Conservation (phyloP, 1,284 basidiomycete genomes). For the Schizopora paradoxa region DNA sequence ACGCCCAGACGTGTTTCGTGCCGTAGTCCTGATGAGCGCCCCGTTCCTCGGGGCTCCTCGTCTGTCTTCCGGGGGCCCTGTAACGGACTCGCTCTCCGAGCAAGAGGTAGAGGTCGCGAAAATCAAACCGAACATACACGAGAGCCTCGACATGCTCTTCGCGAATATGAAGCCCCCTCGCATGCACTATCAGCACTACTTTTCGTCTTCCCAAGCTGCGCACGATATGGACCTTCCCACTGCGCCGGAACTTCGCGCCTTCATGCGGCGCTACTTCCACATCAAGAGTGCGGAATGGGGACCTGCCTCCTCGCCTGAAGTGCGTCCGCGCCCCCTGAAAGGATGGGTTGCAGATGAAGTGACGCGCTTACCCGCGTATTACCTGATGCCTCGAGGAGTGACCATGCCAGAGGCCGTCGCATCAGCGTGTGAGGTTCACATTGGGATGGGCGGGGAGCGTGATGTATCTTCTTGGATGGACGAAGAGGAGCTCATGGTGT, state of each 20-base stretch:
- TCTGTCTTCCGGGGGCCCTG: constrained; percentile 21
- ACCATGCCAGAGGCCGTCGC: constrained; percentile 48
- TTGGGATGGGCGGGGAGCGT: constrained; percentile 6
- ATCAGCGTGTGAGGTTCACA: neutral
- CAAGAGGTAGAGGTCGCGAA: constrained; percentile 3
- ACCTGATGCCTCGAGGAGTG: constrained; percentile 49
- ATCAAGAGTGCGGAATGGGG: constrained; percentile 54
- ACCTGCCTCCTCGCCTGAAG: constrained; percentile 21
- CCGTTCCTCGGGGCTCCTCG: constrained; percentile 45
- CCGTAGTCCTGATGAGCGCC: constrained; percentile 54
- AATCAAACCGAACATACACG: constrained; percentile 15
- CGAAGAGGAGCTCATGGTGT: constrained; percentile 44
- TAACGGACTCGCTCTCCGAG: constrained; percentile 15
- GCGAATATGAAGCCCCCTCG: constrained; percentile 42
- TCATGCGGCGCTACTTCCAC: constrained; percentile 54
- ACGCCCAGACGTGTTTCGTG: constrained; percentile 49
- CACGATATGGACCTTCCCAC: constrained; percentile 38
- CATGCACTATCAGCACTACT: constrained; percentile 55
- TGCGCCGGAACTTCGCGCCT: constrained; percentile 41
- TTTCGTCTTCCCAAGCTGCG: constrained; percentile 42
- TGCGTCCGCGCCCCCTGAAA: constrained; percentile 36
- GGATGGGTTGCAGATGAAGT: constrained; percentile 31
- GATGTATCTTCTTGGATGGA: constrained; percentile 39
- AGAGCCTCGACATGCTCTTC: constrained; percentile 28
- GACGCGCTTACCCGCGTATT: constrained; percentile 50